Evolutionary conservation across 2,329 filamentous ascomycete species (phyloP).

Genomic region (Fusarium sp.): DNA sequence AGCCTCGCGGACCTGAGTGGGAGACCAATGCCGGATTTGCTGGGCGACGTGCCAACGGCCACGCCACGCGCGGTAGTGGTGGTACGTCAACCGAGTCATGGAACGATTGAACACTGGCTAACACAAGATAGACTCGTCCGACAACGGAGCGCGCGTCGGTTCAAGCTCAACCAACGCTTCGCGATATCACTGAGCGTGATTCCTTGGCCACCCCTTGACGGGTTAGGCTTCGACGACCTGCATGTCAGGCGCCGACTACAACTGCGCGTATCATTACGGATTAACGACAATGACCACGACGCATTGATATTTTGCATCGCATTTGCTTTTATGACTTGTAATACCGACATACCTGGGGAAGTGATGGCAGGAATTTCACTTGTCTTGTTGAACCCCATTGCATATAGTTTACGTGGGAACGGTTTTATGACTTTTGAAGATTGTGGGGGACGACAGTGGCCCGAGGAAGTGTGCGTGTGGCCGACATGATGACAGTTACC

Average conservation of each 20-base stretch:
- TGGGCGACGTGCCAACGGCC: constrained; percentile 66
- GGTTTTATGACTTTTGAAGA: constrained; percentile 41
- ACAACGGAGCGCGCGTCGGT: constrained; percentile 52
- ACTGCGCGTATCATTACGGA: constrained; percentile 33
- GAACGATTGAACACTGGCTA: constrained; percentile 8
- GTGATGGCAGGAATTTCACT: constrained; percentile 25
- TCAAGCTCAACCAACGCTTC: constrained; percentile 48
- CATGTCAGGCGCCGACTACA: constrained; percentile 1
- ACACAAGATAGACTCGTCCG: constrained; percentile 51
- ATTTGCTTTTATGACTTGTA: constrained; percentile 51
- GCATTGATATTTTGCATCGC: constrained; percentile 41
- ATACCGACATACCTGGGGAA: constrained; percentile 45
- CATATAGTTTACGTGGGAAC: constrained; percentile 46
- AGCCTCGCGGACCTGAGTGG: constrained; percentile 73
- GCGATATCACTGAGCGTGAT: constrained; percentile 48
- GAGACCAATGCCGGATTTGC: constrained; percentile 63
- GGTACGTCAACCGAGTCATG: constrained; percentile 53
- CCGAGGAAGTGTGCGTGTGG: constrained; percentile 18
- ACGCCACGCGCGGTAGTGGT: constrained; percentile 70
- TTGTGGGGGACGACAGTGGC: constrained; percentile 23
- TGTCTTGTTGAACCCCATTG: constrained; percentile 36
- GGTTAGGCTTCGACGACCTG: constrained; percentile 13
- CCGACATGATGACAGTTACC: constrained; percentile 50
- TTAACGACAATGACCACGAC: constrained; percentile 42
- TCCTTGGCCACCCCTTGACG: not conserved